Percentiles rank a stretch among this genome's conserved stretches.
Evolutionary conservation across 192 early-diverging fungal genomes (phyloP).

Genomic region (Paraglomus brasilianum): DNA sequence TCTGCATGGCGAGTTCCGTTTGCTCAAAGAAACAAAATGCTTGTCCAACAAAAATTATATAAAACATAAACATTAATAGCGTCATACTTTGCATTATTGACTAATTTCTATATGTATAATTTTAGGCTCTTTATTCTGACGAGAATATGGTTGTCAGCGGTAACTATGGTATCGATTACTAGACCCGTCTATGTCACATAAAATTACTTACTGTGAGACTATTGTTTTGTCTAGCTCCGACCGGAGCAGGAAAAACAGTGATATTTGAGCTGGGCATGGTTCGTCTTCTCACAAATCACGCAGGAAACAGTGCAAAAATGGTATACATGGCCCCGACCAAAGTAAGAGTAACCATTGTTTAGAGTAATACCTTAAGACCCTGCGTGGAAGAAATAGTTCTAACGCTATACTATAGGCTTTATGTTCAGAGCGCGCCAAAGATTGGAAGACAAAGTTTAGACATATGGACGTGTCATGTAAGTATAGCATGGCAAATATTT

Average conservation of each 20-base stretch:
- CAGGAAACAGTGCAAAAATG: constrained; percentile 43
- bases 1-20: no score
- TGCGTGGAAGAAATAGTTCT: background rate
- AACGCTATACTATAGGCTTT: constrained; percentile 39
- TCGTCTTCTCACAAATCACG: constrained; percentile 7
- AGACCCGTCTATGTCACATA: background rate
- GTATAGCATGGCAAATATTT: no score
- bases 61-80: no score
- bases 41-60: no score
- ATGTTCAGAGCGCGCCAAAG: constrained; percentile 56
- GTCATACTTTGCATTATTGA: background rate
- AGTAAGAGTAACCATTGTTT: constrained; percentile 1
- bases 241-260: constrained; percentile 69
- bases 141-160: constrained; percentile 38
- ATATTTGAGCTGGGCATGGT: constrained; percentile 61
- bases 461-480: constrained; percentile 46
- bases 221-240: constrained; percentile 50
- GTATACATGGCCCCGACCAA: constrained; percentile 76
- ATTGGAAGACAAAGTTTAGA: constrained; percentile 63
- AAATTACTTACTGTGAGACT: background rate
- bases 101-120: background rate
- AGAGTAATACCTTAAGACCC: background rate
- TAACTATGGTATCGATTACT: constrained; percentile 26
- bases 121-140: constrained; percentile 31
- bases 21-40: no score